A percentile compares a stretch with the other conserved stretches of the same genome.
Conservation (phyloP, 106 monocot genomes). For the Dioscorea dumetorum region DNA sequence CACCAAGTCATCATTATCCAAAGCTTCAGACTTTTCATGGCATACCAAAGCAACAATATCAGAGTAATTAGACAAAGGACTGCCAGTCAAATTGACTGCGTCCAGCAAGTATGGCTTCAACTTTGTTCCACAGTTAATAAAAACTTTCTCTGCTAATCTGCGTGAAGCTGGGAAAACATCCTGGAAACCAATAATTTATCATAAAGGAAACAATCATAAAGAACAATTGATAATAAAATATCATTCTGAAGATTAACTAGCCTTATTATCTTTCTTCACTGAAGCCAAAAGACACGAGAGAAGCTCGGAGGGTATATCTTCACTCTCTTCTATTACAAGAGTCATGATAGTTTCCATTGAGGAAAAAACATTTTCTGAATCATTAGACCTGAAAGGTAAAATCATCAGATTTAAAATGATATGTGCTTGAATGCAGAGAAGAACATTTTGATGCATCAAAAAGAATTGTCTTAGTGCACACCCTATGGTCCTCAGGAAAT, state of each 20-base stretch:
- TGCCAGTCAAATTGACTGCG: slow-evolving; percentile 17
- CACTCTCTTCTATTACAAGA: slow-evolving; percentile 83
- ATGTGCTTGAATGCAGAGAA: too few relatives aligned
- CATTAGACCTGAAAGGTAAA: slow-evolving; percentile 22
- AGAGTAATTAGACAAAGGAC: slow-evolving; percentile 33
- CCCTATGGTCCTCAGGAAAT: slow-evolving; percentile 66
- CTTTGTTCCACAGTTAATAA: slow-evolving; percentile 48
- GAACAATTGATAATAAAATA: neutral
- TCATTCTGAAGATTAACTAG: slow-evolving; percentile 1
- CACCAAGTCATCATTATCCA: slow-evolving; percentile 7
- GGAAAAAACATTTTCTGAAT: slow-evolving; percentile 36
- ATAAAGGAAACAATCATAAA: neutral
- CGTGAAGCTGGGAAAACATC: slow-evolving; percentile 42
- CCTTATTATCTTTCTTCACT: slow-evolving; percentile 44
- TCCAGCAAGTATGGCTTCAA: slow-evolving; percentile 50
- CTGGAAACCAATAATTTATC: slow-evolving; percentile 26
- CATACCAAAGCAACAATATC: slow-evolving; percentile 18
- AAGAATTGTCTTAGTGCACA: neutral
- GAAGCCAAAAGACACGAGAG: slow-evolving; percentile 41
- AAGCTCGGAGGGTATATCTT: slow-evolving; percentile 55
- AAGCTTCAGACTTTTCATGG: slow-evolving; percentile 5
- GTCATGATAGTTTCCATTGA: slow-evolving; percentile 87
- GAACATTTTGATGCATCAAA: too few relatives aligned
- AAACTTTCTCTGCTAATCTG: slow-evolving; percentile 68
- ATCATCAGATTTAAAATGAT: too few relatives aligned